Base-by-base conservation (phyloP, 495 filamentous ascomycete genomes). In the Neohortaea acidophila region DNA sequence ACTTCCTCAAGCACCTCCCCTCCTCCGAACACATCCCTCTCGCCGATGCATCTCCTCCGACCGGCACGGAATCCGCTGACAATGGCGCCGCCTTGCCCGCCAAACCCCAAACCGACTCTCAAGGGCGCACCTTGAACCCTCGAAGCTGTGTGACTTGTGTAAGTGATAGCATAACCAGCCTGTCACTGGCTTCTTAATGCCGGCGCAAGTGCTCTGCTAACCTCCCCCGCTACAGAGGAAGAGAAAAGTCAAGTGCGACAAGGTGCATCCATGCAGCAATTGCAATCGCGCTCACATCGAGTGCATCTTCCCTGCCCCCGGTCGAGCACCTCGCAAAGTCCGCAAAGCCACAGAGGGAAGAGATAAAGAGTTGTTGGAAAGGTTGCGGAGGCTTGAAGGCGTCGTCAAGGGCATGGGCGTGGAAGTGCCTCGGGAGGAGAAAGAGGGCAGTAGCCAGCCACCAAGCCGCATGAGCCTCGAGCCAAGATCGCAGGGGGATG, bases 161-260 rank as follows among this genome's bases (percentile, higher is more conserved):
- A n/a, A n/a, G n/a, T n/a, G n/a, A n/a, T n/a, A n/a, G n/a, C n/a
- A n/a, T n/a, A n/a, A n/a, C n/a, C n/a, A n/a, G n/a, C n/a, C n/a
- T n/a, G n/a, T n/a, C n/a, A n/a, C n/a, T n/a, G n/a, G n/a, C n/a
- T n/a, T n/a, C n/a, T n/a, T n/a, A n/a, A n/a, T n/a, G n/a, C n/a
- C n/a, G n/a, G n/a, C n/a, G n/a, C n/a, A n/a, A n/a, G n/a, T n/a
- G n/a, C n/a, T n/a, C n/a, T n/a, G n/a, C n/a, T n/a, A n/a, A n/a
- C n/a, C n/a, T n/a, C n/a, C n/a, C n/a, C n/a, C n/a, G n/a, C n/a
- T n/a, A n/a, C n/a, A n/a, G n/a, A n/a, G 84, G 17, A 72, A 76
- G 43, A 66, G 84, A 32, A 93, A 93, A 55, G 83, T 89, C 3
- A 77, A 77, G 39, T 93, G 85, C 59, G 82, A 94, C 62, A 92